These are phyloP conservation scores for Scutellaria minor DNA, from an alignment of 257 asterid species.

Conservation along the genomic window DNA sequence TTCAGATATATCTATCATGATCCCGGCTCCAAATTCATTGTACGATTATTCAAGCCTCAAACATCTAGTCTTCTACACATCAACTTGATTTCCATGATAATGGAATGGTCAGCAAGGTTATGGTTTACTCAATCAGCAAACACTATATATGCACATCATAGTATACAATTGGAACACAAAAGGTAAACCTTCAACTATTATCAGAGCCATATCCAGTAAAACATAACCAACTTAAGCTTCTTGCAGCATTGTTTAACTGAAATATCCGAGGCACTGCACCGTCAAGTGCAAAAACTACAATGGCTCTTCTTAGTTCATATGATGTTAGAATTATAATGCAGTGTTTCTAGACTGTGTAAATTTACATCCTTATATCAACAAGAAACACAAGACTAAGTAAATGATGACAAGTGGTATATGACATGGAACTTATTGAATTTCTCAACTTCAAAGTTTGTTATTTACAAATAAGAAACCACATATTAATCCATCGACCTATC, in stretches of 20 bases:
- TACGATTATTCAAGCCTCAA: conserved; percentile 13
- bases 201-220: conserved; percentile 6
- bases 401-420: conserved; percentile 30
- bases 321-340: not conserved
- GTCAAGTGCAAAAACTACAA: not conserved
- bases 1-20: conserved; percentile 1
- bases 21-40: not conserved
- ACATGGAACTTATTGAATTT: conserved; percentile 31
- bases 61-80: not conserved
- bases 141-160: not conserved
- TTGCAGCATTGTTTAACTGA: not conserved
- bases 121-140: not conserved
- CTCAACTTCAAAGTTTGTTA: conserved; percentile 37
- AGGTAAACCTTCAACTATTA: not conserved
- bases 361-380: not conserved
- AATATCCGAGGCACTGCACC: not conserved
- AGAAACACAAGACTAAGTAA: not conserved
- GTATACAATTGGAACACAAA: not conserved
- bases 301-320: not conserved
- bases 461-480: conserved; percentile 48
- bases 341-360: not conserved
- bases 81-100: not conserved
- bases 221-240: not conserved
- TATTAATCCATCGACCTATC: conserved; percentile 29
- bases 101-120: not conserved